phyloP scores from a whole-genome alignment of 495 filamentous ascomycete species.

The Apiosordaria backusii region DNA sequence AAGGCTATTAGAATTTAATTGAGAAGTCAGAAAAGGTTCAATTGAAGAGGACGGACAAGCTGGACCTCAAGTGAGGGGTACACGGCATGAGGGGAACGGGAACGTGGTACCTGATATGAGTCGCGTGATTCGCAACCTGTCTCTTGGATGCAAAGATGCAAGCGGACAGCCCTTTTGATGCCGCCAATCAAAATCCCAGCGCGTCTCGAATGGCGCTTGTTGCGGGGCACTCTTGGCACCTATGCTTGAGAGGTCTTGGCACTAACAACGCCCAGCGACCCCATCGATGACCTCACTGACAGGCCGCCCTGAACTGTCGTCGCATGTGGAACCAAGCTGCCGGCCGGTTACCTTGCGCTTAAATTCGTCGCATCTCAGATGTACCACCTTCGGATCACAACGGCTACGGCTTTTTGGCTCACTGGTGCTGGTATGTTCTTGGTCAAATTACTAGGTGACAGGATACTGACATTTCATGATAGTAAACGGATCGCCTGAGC shows the following conservation, averaged over 20 bases:
- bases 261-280: background rate
- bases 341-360: background rate
- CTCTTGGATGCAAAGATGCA: background rate
- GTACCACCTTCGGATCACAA: background rate
- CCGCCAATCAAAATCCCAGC: background rate
- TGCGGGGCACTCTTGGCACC: conserved; percentile 1
- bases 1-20: background rate
- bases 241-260: background rate
- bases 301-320: background rate
- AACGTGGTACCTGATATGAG: background rate
- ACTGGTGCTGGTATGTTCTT: background rate
- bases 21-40: background rate
- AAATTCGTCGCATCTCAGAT: background rate
- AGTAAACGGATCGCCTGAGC: background rate
- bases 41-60: background rate
- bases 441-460: background rate
- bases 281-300: conserved; percentile 8
- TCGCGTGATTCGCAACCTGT: background rate
- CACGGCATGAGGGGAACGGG: background rate
- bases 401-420: background rate
- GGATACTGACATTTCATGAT: background rate
- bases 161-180: background rate
- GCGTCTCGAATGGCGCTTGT: background rate
- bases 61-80: conserved; percentile 2
- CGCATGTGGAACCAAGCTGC: background rate